Evolutionary conservation across 1,139 yeast genomes (phyloP), one percentile per base, ranked within the genome.

Genomic region (Pichia cactophila): DNA sequence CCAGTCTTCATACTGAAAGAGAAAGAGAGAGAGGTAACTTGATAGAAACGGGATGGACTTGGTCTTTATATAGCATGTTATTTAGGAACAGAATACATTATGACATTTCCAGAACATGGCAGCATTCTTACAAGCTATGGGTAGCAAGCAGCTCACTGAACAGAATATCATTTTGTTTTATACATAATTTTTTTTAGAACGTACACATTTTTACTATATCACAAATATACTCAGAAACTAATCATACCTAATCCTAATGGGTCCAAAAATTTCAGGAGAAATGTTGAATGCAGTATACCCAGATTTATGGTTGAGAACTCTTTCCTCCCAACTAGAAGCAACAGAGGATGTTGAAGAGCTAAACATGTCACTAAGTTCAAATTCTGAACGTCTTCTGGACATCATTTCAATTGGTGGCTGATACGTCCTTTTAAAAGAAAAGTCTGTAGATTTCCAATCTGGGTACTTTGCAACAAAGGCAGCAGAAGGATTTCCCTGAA

Each of bases 401-500:
- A n/a, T 26, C 8, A 2, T 26, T 14, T 26, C 26, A 16, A 39
- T 16, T 3, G 42, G 17, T 26, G 43, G 26, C 9, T 28, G 35
- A 28, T 41, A 31, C n/a, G 43, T n/a, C 11, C 4, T 17, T 28
- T 26, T 16, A 2, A 48, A 16, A 31, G 35, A 41, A 40, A 39
- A 48, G 17, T 38, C 43, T 35, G 37, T 16, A 2, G 42, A 29
- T 17, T 33, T n/a, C 35, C 45, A 48, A 26, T 48, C 35, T 23
- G 51, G 51, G 39, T 44, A 29, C n/a, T 38, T 28, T 23, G n/a
- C 31, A 9, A 35, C n/a, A 42, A 48, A 48, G n/a, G 20, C 20
- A 10, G 38, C 23, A 26, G 45, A 41, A n/a, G 47, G 48, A 11
- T 23, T 31, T 14, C 48, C 51, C 12, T 44, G 29, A 35, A 48